A percentile compares a stretch with the other conserved stretches of the same genome.
phyloP scores from a whole-genome alignment of 345 rosid genomes.

The Lepidium didymum region DNA sequence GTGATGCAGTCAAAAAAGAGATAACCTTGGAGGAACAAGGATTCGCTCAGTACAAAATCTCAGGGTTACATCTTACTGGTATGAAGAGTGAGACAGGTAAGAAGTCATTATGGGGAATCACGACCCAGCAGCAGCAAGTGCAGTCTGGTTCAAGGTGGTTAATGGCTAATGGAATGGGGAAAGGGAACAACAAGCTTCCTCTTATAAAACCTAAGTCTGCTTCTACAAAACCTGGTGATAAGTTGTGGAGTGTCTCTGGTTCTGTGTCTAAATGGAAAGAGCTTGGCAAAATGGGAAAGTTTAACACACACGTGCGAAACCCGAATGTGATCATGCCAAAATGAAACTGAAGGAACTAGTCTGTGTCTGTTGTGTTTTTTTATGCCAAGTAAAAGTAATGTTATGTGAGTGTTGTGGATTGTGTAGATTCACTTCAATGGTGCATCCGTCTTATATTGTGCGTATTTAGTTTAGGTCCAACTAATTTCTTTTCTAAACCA shows the following conservation, averaged over 20 bases:
- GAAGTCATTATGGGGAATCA: slow-evolving; percentile 56
- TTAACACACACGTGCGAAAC: slow-evolving; percentile 43
- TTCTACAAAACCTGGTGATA: slow-evolving; percentile 51
- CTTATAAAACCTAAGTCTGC: slow-evolving; percentile 43
- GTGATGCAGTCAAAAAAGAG: slow-evolving; percentile 36
- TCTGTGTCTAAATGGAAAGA: slow-evolving; percentile 63
- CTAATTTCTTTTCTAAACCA: no score
- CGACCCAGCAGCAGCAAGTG: slow-evolving; percentile 71
- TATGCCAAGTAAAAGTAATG: slow-evolving; percentile 5
- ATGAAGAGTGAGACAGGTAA: slow-evolving; percentile 52
- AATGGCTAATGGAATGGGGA: slow-evolving; percentile 94
- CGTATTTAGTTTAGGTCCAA: slow-evolving; percentile 16
- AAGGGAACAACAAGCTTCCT: slow-evolving; percentile 52
- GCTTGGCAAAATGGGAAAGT: slow-evolving; percentile 35
- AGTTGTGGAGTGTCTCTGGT: slow-evolving; percentile 85
- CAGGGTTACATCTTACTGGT: slow-evolving; percentile 85
- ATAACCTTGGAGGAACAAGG: slow-evolving; percentile 41
- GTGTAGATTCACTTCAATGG: slow-evolving; percentile 6
- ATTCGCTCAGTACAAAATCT: slow-evolving; percentile 58
- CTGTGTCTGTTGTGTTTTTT: background rate
- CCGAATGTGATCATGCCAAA: slow-evolving; percentile 44
- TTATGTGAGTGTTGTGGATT: background rate
- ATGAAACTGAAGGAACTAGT: slow-evolving; percentile 4
- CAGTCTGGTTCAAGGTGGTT: slow-evolving; percentile 95
- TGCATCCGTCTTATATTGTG: background rate